Conservation (phyloP, 345 rosid species). For the Pelargonium nanum region DNA sequence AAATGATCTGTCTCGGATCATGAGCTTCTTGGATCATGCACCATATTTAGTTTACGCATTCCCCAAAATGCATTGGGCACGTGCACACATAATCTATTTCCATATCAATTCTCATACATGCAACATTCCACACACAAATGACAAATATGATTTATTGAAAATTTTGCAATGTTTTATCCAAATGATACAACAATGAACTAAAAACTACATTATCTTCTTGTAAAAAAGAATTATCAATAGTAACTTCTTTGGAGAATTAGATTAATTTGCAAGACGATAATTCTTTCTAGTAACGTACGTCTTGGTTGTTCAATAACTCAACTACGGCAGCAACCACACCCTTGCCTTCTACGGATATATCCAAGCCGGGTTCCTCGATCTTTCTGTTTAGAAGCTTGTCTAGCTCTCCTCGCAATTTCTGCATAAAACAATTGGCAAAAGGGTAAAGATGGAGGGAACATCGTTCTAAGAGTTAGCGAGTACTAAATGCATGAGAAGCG, state of each 20-base stretch:
- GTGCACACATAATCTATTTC: too few relatives aligned
- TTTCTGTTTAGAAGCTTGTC: conserved; percentile 71
- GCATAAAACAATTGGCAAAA: conserved; percentile 11
- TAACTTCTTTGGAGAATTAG: too few relatives aligned
- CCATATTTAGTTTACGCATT: too few relatives aligned
- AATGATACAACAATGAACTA: not conserved
- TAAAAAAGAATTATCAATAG: too few relatives aligned
- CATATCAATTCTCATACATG: too few relatives aligned
- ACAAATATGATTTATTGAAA: too few relatives aligned
- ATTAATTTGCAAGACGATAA: too few relatives aligned
- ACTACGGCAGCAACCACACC: conserved; percentile 82
- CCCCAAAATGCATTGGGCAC: too few relatives aligned
- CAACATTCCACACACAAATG: too few relatives aligned
- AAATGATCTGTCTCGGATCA: conserved; percentile 27
- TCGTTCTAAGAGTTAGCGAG: not conserved
- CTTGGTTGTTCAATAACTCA: conserved; percentile 60
- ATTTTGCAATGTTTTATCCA: too few relatives aligned
- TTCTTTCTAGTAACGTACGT: conserved; percentile 18
- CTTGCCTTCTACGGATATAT: conserved; percentile 65
- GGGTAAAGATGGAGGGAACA: not conserved
- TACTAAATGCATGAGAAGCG: not conserved
- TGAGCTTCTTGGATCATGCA: conserved; percentile 41
- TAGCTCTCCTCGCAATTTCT: conserved; percentile 75
- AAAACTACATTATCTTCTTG: too few relatives aligned
- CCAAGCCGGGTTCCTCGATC: conserved; percentile 78